Evolutionary conservation across 768 basidiomycete species (phyloP), one percentile per base, ranked within the genome.

Genomic region (Holtermannia corniformis): DNA sequence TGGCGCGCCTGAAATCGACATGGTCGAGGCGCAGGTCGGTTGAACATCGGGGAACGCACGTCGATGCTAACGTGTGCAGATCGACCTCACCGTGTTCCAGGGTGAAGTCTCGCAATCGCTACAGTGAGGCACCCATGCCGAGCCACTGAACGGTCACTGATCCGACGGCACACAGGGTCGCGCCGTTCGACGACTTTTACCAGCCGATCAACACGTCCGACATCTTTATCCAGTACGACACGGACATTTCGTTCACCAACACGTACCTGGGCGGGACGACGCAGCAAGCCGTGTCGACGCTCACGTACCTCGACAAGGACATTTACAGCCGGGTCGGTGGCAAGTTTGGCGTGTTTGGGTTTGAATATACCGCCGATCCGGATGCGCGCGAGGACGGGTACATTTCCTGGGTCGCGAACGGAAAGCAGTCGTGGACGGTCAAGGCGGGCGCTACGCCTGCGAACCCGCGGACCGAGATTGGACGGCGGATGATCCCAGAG

Each of bases 1-100:
- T 48, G 82, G 82, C 26, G 87, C 84, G 1, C 92, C 93, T 1
- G 93, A 97, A 75, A 89, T 96, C 61, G 92, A 96, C 72, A 78
- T 97, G 55, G 67, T 93, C 53, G 92, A 97, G 75, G 82, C 88
- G 0, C 85, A 90, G 69, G n/a, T n/a, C n/a, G n/a, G n/a, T n/a
- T n/a, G n/a, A n/a, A n/a, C n/a, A n/a, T n/a, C n/a, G n/a, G 74
- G 65, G n/a, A n/a, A n/a, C n/a, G n/a, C n/a, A n/a, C n/a, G n/a
- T n/a, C n/a, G n/a, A n/a, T n/a, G n/a, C n/a, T n/a, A n/a, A n/a
- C n/a, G n/a, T n/a, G n/a, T n/a, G n/a, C n/a, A n/a, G n/a, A 77
- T 76, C 63, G 79, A 82, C 74, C 83, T 84, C 79, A 20, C 79
- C 78, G 52, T 78, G 79, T 47, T 43, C 16, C 52, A 55, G 20